These are phyloP conservation scores for Podospora pseudocomata DNA, from an alignment of 495 filamentous ascomycete species.

Conservation along the genomic window DNA sequence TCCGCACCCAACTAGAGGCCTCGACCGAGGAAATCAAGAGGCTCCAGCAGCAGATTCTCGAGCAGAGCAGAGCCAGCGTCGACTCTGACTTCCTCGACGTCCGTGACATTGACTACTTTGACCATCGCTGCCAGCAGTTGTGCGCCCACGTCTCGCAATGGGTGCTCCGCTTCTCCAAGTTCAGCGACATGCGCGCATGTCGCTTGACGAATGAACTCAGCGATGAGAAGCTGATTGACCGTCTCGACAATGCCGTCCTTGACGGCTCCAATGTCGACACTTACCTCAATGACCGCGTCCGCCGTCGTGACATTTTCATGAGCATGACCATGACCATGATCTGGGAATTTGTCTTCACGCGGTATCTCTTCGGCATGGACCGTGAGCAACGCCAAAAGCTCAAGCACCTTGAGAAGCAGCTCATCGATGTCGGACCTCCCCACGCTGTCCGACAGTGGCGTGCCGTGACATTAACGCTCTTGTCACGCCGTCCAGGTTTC, in stretches of 20 bases:
- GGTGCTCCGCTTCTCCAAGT: constrained; percentile 94
- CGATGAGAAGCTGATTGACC: constrained; percentile 85
- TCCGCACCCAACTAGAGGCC: constrained; percentile 72
- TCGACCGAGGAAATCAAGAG: constrained; percentile 74
- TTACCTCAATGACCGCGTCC: constrained; percentile 80
- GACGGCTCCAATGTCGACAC: constrained; percentile 87
- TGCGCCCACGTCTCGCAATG: constrained; percentile 93
- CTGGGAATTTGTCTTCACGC: constrained; percentile 95
- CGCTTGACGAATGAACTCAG: constrained; percentile 72
- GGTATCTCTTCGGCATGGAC: constrained; percentile 98
- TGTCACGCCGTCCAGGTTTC: constrained; percentile 73
- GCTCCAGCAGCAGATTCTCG: constrained; percentile 78
- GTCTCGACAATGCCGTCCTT: constrained; percentile 87
- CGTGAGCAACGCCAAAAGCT: constrained; percentile 95
- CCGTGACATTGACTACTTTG: constrained; percentile 90
- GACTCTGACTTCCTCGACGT: constrained; percentile 73
- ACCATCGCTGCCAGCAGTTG: constrained; percentile 86
- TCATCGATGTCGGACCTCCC: constrained; percentile 78
- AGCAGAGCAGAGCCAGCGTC: constrained; percentile 37
- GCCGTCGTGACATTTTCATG: constrained; percentile 90
- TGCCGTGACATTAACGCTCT: constrained; percentile 83
- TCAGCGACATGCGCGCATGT: constrained; percentile 84
- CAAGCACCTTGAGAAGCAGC: constrained; percentile 84
- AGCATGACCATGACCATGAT: constrained; percentile 96
- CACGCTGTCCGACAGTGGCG: constrained; percentile 92